Base-by-base conservation (phyloP, 2,329 filamentous ascomycete genomes). In the Metarhizium guizhouense region DNA sequence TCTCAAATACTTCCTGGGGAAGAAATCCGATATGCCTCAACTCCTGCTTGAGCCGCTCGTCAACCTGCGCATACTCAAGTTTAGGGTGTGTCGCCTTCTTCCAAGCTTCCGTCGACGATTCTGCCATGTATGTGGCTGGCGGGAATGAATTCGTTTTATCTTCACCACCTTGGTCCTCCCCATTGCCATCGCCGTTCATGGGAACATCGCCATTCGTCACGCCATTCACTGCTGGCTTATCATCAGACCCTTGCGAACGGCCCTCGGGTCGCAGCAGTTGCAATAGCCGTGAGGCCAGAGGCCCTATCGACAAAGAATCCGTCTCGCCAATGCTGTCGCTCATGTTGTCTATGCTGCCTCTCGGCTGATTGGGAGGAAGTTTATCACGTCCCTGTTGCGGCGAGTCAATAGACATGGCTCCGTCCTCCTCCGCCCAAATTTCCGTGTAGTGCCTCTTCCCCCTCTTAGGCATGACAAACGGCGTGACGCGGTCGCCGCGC, bases 391-490 rank as follows among this genome's bases (percentile, higher is more conserved):
- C 76, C 58, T 81, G 76, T 40, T 81, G 77, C 5, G 81, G 78
- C 4, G 81, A 79, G 66, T 95, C 90, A 7, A 92, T 75, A 42
- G 85, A 79, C 76, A 90, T 87, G 51, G 82, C 77, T 10, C 90
- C 90, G 65, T 99, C 94, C 68, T 99, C 94, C 62, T 96, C 91
- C 0, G 90, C 87, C 94, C 94, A 99, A 10, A 93, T 78, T 58
- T 97, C 92, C 29, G 82, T 85, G 72, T 97, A 99, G 65, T 90
- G 87, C 63, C 85, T 86, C 68, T 89, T 88, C 49, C 91, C 92
- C 25, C 91, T 85, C 60, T 86, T 86, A 7, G 93, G 91, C 70
- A 96, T 90, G 42, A 92, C 76, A 64, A 96, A 97, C 1, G 93
- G 90, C 2, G 80, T 85, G 25, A 86, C 76, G 42, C 94, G 84